These are phyloP conservation scores for Pleodorina starrii DNA, from an alignment of 139 green algal genomes.

Conservation along the genomic window DNA sequence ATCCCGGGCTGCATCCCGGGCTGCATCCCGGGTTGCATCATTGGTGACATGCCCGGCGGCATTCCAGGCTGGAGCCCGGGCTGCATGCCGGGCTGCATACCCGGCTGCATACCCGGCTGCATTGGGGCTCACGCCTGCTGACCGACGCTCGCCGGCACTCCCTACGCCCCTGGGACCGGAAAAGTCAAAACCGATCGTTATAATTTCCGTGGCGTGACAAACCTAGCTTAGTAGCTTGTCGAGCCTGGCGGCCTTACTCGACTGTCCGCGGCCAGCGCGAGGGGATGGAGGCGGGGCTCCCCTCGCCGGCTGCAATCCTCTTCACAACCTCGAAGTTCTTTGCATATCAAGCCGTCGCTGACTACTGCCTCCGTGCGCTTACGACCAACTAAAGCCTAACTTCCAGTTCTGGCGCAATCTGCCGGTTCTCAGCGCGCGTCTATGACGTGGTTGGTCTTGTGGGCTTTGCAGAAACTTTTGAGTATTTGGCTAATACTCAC, in stretches of 20 bases:
- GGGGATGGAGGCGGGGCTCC: conserved; percentile 12
- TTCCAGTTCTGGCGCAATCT: too few species aligned
- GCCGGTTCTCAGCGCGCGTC: too few species aligned
- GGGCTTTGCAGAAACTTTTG: too few species aligned
- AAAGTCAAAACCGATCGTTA: too few species aligned
- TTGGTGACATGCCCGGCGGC: not conserved
- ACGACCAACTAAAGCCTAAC: too few species aligned
- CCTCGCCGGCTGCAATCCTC: not conserved
- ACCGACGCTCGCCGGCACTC: not conserved
- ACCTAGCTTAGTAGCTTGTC: not conserved
- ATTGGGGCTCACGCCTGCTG: not conserved
- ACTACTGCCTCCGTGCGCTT: not conserved
- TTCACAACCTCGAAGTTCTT: not conserved
- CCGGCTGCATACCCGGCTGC: conserved; percentile 3
- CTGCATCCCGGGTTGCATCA: conserved; percentile 18
- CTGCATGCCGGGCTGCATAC: not conserved
- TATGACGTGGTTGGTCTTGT: too few species aligned
- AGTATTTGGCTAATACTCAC: too few species aligned
- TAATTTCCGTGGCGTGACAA: too few species aligned
- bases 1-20: not conserved
- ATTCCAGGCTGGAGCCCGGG: not conserved
- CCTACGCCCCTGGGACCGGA: not conserved
- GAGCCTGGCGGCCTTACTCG: not conserved
- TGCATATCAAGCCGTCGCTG: too few species aligned
- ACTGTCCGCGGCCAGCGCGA: conserved; percentile 9